Conservation (phyloP, 805 yeast genomes). For the Saccharomycopsis vini region DNA sequence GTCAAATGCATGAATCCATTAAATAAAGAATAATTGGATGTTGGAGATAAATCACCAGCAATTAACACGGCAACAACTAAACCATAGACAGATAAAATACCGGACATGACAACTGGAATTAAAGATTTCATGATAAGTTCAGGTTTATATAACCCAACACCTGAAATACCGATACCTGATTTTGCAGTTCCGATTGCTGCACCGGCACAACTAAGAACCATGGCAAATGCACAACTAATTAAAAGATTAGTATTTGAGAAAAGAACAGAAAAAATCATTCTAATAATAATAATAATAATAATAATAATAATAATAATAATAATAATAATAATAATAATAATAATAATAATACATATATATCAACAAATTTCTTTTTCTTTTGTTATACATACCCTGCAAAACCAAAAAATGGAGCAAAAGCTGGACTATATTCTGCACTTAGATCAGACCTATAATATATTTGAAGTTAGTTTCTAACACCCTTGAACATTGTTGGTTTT, state of each 20-base stretch:
- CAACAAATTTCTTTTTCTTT: not conserved
- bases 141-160: conserved; percentile 96
- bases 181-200: conserved; percentile 98
- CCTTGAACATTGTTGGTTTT: no score
- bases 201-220: conserved; percentile 89
- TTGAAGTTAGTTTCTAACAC: no score
- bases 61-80: conserved; percentile 92
- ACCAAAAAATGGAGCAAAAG: conserved; percentile 94
- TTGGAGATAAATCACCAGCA: conserved; percentile 70
- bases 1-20: conserved; percentile 98
- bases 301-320: no score
- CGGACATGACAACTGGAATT: conserved; percentile 97
- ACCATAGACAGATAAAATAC: conserved; percentile 95
- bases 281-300: no score
- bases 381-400: conserved; percentile 67
- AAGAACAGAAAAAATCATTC: no score
- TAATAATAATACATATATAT: not conserved
- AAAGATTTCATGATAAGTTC: conserved; percentile 92
- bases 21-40: conserved; percentile 72
- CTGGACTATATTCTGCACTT: conserved; percentile 67
- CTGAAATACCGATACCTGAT: conserved; percentile 96
- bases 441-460: conserved; percentile 26
- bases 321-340: no score
- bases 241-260: not conserved
- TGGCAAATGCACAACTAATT: conserved; percentile 71